Base-by-base conservation (phyloP, 352 stramenopile genomes). In the Lagenidium sp. region DNA sequence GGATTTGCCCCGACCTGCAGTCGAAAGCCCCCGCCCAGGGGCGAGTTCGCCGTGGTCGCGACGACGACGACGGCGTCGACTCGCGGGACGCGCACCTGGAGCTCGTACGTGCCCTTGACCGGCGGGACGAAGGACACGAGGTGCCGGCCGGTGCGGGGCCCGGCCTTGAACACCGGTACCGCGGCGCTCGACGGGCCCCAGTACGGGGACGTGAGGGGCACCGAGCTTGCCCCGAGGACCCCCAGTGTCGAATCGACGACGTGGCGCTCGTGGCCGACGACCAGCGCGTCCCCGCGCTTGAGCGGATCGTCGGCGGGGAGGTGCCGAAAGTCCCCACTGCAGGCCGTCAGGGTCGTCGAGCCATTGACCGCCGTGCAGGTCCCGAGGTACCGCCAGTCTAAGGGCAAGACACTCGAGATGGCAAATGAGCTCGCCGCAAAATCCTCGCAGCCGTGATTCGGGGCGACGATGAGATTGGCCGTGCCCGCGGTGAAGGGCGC, bases 41-140 rank as follows among this genome's bases (percentile, higher is more conserved):
- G 50, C 15, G 68, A 74, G 38, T 79, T 62, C 0, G 64, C 52
- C 5, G 36, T 35, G 3, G 69, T 82, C 4, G 51, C 69, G 20
- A 97, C 28, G 2, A 60, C 56, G 26, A 94, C 72, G 5, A 96
- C 76, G 43, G 88, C 82, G 32, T 69, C 32, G 5, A 95, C 54
- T 0, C 58, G 56, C n/a, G 85, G 82, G 3, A 94, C 47, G 30
- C 64, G 68, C 2, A 97, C 84, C 30, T 74, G 80, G 15, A 98
- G 56, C 16, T 69, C 43, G 59, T 98, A 98, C 22, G 60, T 63
- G 4, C 94, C 94, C 45, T 93, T 88, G 16, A 97, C 82, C 18
- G 83, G 73, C 0, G 91, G 89, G 18, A 86, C 85, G 63, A 97
- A 96, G 22, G 71, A 81, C 5, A 97, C 68, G 1, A 59, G 55